Percentiles rank a stretch among this genome's conserved stretches.
These are phyloP conservation scores for Neofusicoccum laricinum DNA, from an alignment of 2,329 filamentous ascomycete species.

Conservation along the genomic window DNA sequence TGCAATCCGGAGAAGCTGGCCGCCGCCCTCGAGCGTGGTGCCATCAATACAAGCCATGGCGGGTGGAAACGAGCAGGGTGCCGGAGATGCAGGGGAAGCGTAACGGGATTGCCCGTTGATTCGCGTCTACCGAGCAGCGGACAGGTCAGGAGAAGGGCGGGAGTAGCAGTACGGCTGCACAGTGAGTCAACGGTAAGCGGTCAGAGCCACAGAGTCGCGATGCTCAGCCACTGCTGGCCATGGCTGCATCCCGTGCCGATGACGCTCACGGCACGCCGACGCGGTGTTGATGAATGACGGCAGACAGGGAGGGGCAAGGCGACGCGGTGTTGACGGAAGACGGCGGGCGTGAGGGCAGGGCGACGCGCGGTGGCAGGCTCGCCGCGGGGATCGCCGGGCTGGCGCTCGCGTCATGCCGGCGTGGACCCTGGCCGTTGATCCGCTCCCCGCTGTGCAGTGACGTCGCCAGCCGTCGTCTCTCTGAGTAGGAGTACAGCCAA, in stretches of 20 bases:
- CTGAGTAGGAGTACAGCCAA: no score
- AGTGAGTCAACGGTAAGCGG: background rate
- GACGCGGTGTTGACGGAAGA: background rate
- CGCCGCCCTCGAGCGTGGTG: slow-evolving; percentile 59
- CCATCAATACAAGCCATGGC: slow-evolving; percentile 31
- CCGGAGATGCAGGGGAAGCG: background rate
- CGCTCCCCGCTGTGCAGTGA: background rate
- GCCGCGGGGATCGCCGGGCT: background rate
- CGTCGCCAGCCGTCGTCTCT: background rate
- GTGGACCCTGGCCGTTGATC: background rate
- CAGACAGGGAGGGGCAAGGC: no score
- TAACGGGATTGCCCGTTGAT: no score
- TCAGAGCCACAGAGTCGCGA: background rate
- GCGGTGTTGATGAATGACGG: background rate
- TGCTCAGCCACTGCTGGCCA: background rate
- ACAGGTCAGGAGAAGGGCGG: no score
- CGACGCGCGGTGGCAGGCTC: background rate
- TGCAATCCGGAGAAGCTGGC: slow-evolving; percentile 59
- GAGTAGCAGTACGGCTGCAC: background rate
- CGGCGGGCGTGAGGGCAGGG: background rate
- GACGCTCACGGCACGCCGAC: background rate
- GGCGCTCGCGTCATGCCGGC: background rate
- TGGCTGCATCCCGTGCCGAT: no score
- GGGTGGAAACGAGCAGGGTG: background rate
- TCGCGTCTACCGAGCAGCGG: no score